Conservation (phyloP, 2,329 filamentous ascomycete genomes). For the Penicillium vulpinum region DNA sequence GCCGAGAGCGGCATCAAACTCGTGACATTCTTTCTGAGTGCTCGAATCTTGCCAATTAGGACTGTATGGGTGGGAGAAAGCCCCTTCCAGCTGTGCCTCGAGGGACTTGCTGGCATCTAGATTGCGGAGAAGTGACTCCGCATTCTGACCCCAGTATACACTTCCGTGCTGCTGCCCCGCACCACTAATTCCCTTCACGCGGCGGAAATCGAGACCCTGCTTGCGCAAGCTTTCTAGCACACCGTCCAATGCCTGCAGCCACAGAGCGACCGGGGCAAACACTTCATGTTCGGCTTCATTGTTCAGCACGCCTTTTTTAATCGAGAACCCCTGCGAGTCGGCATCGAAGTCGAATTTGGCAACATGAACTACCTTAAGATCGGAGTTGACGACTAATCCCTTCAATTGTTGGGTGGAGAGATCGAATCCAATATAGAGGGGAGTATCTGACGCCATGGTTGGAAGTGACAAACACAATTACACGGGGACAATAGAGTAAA, state of each 20-base stretch:
- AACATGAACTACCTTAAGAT: conserved; percentile 76
- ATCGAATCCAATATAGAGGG: conserved; percentile 89
- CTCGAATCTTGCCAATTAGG: conserved; percentile 99
- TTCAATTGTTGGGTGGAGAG: conserved; percentile 97
- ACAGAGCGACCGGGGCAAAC: conserved; percentile 89
- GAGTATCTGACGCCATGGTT: conserved; percentile 48
- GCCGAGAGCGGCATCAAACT: conserved; percentile 74
- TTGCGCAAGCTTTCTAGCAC: conserved; percentile 72
- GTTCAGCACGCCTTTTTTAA: conserved; percentile 83
- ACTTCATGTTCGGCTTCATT: conserved; percentile 84
- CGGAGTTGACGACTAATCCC: conserved; percentile 81
- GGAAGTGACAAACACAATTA: neutral
- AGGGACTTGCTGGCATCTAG: conserved; percentile 64
- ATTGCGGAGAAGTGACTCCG: conserved; percentile 61
- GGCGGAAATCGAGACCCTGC: conserved; percentile 69
- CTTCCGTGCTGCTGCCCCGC: conserved; percentile 98
- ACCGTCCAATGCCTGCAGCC: conserved; percentile 87
- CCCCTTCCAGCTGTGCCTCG: conserved; percentile 68
- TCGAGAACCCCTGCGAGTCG: conserved; percentile 74
- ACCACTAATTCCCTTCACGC: conserved; percentile 79
- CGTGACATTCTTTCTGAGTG: conserved; percentile 87
- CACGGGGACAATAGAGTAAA: neutral
- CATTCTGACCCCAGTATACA: conserved; percentile 81
- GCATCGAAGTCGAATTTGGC: conserved; percentile 95
- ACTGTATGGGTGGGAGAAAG: conserved; percentile 80